Evolutionary conservation across 768 basidiomycete genomes (phyloP).

Genomic region (Mycena epipterygia): DNA sequence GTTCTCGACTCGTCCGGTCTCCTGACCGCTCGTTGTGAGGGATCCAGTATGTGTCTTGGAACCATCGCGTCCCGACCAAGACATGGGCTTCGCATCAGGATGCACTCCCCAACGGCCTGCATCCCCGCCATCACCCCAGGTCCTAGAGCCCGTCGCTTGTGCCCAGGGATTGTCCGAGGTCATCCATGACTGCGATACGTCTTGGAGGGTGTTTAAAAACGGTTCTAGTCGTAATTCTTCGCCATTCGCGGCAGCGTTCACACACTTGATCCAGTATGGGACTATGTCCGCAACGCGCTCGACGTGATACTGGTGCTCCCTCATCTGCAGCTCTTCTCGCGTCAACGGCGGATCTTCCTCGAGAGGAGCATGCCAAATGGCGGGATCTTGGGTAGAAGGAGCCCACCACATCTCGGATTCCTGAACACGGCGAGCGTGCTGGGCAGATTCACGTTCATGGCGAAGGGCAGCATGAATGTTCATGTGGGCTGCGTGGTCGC

Average conservation of each 20-base stretch:
- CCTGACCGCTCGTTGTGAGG: constrained; percentile 5
- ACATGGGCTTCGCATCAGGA: constrained; percentile 3
- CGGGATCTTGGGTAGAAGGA: constrained; percentile 34
- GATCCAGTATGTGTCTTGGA: constrained; percentile 12
- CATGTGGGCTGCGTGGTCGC: constrained; percentile 51
- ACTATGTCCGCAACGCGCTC: constrained; percentile 65
- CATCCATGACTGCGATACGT: constrained; percentile 20
- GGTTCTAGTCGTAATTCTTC: constrained; percentile 33
- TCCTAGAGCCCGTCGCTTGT: constrained; percentile 2
- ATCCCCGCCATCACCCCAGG: constrained; percentile 17
- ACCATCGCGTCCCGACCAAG: constrained; percentile 19
- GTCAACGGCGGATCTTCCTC: constrained; percentile 40
- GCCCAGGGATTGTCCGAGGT: constrained; percentile 14
- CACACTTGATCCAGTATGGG: constrained; percentile 59
- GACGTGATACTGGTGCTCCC: constrained; percentile 49
- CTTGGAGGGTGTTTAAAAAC: constrained; percentile 25
- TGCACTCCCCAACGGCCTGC: constrained; percentile 19
- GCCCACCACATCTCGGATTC: constrained; percentile 40
- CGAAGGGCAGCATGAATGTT: constrained; percentile 39
- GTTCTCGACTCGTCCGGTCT: neutral
- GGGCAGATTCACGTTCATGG: constrained; percentile 42
- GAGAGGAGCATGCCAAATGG: constrained; percentile 41
- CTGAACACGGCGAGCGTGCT: constrained; percentile 36
- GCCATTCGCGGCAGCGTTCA: constrained; percentile 17
- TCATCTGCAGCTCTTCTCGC: constrained; percentile 46